Percentiles rank a stretch among this genome's conserved stretches.
Conservation (phyloP, 345 rosid genomes). For the Lepidium sativum region DNA sequence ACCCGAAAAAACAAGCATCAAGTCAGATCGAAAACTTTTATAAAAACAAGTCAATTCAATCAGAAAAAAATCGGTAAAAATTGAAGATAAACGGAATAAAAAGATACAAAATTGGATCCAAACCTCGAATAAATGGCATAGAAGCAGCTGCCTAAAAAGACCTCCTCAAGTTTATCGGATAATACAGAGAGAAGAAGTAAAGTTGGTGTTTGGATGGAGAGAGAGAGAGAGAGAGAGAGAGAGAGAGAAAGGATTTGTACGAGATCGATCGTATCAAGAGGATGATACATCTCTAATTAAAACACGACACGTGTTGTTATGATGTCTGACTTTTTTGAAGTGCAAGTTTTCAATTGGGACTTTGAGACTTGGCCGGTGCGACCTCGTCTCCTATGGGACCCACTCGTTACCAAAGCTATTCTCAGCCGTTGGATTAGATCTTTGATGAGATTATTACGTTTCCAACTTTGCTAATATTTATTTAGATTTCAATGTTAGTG, state of each 20-base stretch:
- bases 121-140: conserved; percentile 30
- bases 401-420: not conserved
- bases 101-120: conserved; percentile 7
- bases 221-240: not conserved
- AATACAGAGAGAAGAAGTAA: not conserved
- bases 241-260: not conserved
- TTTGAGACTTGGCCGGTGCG: conserved; percentile 19
- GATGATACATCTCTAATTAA: not conserved
- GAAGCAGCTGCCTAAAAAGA: conserved; percentile 4
- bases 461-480: not conserved
- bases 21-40: conserved; percentile 19
- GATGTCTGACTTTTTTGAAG: not conserved
- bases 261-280: conserved; percentile 27
- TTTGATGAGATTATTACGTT: not conserved
- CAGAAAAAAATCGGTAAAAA: not conserved
- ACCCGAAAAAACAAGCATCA: not conserved
- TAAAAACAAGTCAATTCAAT: not conserved
- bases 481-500: not conserved
- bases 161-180: not conserved
- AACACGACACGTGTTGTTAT: not conserved
- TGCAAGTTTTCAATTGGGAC: conserved; percentile 16
- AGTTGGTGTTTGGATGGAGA: conserved; percentile 28
- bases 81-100: not conserved
- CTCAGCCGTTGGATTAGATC: conserved; percentile 3
- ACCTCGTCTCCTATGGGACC: conserved; percentile 2